Base-by-base conservation (phyloP, 2,329 filamentous ascomycete genomes). In the Penicillium fuscoglaucum region DNA sequence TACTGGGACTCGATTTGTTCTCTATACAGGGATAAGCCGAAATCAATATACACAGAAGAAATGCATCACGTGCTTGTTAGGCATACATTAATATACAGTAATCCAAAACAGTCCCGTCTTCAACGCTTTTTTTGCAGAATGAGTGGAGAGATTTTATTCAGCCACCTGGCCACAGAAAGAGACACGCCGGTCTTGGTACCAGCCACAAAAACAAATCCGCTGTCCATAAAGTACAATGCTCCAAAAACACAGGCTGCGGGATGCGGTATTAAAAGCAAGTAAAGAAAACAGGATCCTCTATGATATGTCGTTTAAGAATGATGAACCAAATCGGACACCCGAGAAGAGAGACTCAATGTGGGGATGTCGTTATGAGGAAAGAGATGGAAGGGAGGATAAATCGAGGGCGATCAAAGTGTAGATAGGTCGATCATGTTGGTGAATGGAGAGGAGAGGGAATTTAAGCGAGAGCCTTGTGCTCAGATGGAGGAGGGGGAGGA, bases 401-500 rank as follows among this genome's bases (percentile, higher is more conserved):
- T 45, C 46, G 55, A 52, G 39, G 60, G 24, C 52, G 56, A 59
- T 62, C 53, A 60, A 60, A 41, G 59, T 41, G 46, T 57, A 59
- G 53, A 43, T 21, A 45, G 6, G 29, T 33, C 29, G 19, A 33
- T 47, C 7, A 7, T 24, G 13, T 21, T 17, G n/a, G 29, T 29
- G 12, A 26, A 39, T 24, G 21, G 45, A 51, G 31, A 31, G 50
- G 40, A 29, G 37, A 28, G 52, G 48, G 29, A 8, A 52, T 66
- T 73, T 72, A 76, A 57, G 72, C 72, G 49, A 74, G 37, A 55
- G 73, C 74, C 68, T 74, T 74, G 57, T 74, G 69, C 48, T 68
- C 66, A 13, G 72, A 67, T 26, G 72, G 71, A 55, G 74, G 72
- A 52, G 72, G 66, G 26, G 74, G 74, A 65, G 73, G 74, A 28